Evolutionary conservation across 805 yeast species (phyloP).

Genomic region (Diddensiella caesifluorescens): DNA sequence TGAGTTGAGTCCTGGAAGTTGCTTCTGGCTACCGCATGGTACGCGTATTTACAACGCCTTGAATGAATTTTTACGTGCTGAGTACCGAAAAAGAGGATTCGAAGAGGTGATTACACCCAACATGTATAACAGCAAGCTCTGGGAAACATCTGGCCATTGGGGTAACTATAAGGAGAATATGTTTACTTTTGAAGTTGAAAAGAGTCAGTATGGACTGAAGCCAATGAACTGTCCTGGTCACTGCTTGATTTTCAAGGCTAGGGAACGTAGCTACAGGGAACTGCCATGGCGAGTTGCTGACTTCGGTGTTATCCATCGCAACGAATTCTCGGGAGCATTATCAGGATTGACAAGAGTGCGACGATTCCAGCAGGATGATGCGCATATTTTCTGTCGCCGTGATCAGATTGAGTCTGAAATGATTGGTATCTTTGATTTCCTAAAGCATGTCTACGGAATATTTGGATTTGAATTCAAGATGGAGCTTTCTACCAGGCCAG

Average conservation of each 20-base stretch:
- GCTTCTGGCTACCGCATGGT: constrained; percentile 99
- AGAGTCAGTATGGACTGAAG: constrained; percentile 89
- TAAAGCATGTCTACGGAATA: constrained; percentile 78
- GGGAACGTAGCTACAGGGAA: constrained; percentile 95
- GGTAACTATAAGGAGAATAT: constrained; percentile 94
- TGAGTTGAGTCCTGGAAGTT: constrained; percentile 96
- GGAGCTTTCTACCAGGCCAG: constrained; percentile 97
- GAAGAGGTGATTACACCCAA: constrained; percentile 99
- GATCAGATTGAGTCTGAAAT: constrained; percentile 36
- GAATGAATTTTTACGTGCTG: constrained; percentile 70
- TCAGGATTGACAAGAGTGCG: constrained; percentile 95
- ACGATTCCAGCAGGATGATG: constrained; percentile 99
- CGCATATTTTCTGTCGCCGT: constrained; percentile 92
- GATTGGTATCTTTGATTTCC: constrained; percentile 64
- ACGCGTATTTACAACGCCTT: constrained; percentile 91
- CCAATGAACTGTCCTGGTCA: constrained; percentile 98
- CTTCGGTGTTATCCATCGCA: constrained; percentile 95
- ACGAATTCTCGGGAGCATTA: constrained; percentile 92
- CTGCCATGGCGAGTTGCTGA: constrained; percentile 99
- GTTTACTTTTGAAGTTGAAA: constrained; percentile 95
- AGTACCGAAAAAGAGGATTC: constrained; percentile 90
- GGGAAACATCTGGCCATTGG: constrained; percentile 99
- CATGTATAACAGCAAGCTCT: constrained; percentile 93
- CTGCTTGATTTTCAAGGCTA: constrained; percentile 83
- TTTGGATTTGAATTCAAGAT: constrained; percentile 94